phyloP scores from a whole-genome alignment of 441 rosid genomes.

The Jatropha multifida region DNA sequence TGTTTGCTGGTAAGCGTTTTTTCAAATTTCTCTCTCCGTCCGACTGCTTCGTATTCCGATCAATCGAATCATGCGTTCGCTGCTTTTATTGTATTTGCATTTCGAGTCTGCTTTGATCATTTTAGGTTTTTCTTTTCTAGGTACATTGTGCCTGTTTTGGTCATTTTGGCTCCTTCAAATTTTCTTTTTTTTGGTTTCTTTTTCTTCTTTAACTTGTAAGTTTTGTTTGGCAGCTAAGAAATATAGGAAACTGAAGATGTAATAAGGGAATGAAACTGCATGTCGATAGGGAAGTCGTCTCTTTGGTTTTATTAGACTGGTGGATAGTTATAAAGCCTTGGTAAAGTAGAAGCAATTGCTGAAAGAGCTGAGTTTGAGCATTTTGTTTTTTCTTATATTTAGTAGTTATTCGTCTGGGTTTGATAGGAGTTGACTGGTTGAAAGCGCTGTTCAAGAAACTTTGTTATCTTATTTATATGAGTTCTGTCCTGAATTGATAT shows the following conservation, averaged over 20 bases:
- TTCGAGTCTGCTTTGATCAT: not conserved
- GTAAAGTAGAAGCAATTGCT: too few species aligned
- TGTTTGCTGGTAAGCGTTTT: not conserved
- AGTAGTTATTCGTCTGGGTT: too few species aligned
- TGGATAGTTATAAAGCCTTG: too few species aligned
- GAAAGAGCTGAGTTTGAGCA: too few species aligned
- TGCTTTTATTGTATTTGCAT: not conserved
- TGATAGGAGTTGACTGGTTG: not conserved
- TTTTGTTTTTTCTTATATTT: too few species aligned
- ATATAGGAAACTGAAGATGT: not conserved
- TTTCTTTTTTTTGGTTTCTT: not conserved
- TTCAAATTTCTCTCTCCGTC: not conserved
- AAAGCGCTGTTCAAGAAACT: too few species aligned
- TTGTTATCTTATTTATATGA: too few species aligned
- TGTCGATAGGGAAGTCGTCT: not conserved
- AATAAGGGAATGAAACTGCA: not conserved
- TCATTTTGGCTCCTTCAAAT: not conserved
- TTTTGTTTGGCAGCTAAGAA: constrained; percentile 7
- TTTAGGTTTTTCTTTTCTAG: not conserved
- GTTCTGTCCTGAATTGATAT: not conserved
- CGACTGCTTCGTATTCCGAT: not conserved
- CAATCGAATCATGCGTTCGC: not conserved
- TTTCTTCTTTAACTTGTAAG: not conserved
- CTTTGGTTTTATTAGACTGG: not conserved
- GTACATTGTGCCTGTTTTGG: not conserved